A percentile compares a stretch with the other conserved stretches of the same genome.
These are phyloP conservation scores for Aquanectria penicillioides DNA, from an alignment of 2,329 filamentous ascomycete genomes.

Conservation along the genomic window DNA sequence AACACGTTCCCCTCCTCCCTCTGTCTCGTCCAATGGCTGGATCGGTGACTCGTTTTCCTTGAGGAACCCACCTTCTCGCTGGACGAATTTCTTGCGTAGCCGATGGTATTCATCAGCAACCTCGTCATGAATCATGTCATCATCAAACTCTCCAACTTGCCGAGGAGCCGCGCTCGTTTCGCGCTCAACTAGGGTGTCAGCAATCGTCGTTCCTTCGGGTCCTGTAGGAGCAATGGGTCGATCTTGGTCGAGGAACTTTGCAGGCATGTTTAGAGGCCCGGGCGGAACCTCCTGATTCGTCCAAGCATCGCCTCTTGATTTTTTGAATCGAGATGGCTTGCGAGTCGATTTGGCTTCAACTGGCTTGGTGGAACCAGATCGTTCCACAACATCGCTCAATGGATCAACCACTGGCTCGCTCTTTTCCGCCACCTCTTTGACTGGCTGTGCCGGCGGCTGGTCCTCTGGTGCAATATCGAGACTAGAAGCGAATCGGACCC, in stretches of 20 bases:
- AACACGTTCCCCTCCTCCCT: slow-evolving; percentile 70
- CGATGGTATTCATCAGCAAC: slow-evolving; percentile 85
- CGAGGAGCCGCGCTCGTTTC: slow-evolving; percentile 46
- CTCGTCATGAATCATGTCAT: slow-evolving; percentile 76
- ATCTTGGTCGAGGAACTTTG: slow-evolving; percentile 51
- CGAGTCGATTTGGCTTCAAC: slow-evolving; percentile 46
- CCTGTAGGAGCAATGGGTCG: slow-evolving; percentile 56
- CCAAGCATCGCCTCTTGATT: slow-evolving; percentile 43
- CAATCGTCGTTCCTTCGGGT: slow-evolving; percentile 65
- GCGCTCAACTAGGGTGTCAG: slow-evolving; percentile 68
- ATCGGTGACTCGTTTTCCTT: slow-evolving; percentile 74
- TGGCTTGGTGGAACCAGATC: slow-evolving; percentile 43
- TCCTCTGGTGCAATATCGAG: slow-evolving; percentile 73
- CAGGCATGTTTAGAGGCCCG: slow-evolving; percentile 57
- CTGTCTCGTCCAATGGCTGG: slow-evolving; percentile 73
- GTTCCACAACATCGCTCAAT: slow-evolving; percentile 64
- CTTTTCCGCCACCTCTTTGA: slow-evolving; percentile 23
- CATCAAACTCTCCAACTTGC: slow-evolving; percentile 74
- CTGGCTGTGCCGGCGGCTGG: slow-evolving; percentile 29
- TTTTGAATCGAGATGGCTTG: slow-evolving; percentile 64
- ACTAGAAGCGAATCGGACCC: slow-evolving; percentile 80
- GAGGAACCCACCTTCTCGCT: slow-evolving; percentile 83
- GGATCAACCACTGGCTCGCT: slow-evolving; percentile 55
- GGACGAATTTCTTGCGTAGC: slow-evolving; percentile 83
- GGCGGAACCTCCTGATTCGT: slow-evolving; percentile 42